These are phyloP conservation scores for Neofusicoccum kwambonambiense DNA, from an alignment of 2,329 filamentous ascomycete species.

Conservation along the genomic window DNA sequence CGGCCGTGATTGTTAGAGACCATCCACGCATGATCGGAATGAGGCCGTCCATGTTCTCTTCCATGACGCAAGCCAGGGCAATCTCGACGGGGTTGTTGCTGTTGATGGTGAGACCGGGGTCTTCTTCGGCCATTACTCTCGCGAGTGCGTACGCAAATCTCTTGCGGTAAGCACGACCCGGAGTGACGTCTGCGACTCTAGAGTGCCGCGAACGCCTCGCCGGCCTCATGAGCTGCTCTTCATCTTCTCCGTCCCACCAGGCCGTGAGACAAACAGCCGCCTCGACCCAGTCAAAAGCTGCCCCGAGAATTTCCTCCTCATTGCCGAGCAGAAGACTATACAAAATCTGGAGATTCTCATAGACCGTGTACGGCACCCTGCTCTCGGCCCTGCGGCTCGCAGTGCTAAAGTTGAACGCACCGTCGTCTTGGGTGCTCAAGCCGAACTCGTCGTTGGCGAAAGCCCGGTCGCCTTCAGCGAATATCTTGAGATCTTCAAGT, in stretches of 20 bases:
- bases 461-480: constrained; percentile 71
- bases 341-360: constrained; percentile 76
- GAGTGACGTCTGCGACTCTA: constrained; percentile 50
- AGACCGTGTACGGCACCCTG: constrained; percentile 84
- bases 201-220: constrained; percentile 41
- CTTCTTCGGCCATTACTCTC: constrained; percentile 59
- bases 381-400: constrained; percentile 74
- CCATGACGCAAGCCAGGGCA: constrained; percentile 76
- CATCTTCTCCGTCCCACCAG: constrained; percentile 85
- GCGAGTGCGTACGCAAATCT: constrained; percentile 40
- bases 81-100: constrained; percentile 74
- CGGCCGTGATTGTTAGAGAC: constrained; percentile 76
- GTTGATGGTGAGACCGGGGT: constrained; percentile 70
- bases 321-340: constrained; percentile 81
- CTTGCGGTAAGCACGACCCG: constrained; percentile 69
- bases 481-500: constrained; percentile 68
- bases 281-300: constrained; percentile 89
- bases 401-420: constrained; percentile 62
- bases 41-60: constrained; percentile 76
- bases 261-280: constrained; percentile 77
- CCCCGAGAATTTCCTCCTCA: constrained; percentile 70
- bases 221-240: constrained; percentile 40
- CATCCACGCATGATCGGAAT: constrained; percentile 72
- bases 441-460: constrained; percentile 48
- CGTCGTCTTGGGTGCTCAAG: constrained; percentile 36